Evolutionary conservation across 1,284 basidiomycete species (phyloP).

Genomic region (Vanrija humicola): DNA sequence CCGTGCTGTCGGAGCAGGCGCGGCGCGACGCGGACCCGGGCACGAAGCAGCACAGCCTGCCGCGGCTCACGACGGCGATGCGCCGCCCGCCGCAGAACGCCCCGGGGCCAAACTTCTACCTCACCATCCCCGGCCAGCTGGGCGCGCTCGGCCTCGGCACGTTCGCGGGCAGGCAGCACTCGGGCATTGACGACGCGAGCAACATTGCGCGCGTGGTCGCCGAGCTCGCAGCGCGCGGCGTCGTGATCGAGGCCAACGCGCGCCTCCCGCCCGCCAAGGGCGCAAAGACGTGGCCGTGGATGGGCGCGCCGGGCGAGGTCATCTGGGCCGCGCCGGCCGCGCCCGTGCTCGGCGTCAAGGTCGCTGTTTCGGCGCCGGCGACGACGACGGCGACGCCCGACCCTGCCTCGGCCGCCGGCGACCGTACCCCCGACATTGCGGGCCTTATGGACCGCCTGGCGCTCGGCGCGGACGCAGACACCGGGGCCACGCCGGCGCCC

Average conservation of each 20-base stretch:
- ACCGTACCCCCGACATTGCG: too few relatives aligned
- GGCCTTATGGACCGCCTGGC: too few relatives aligned
- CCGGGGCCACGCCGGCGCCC: too few relatives aligned
- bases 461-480: too few relatives aligned
- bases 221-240: slow-evolving; percentile 64
- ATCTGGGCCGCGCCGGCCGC: slow-evolving; percentile 26
- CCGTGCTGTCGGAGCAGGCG: slow-evolving; percentile 28
- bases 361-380: too few relatives aligned
- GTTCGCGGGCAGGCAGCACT: slow-evolving; percentile 78
- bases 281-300: slow-evolving; percentile 41
- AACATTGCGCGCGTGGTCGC: slow-evolving; percentile 75
- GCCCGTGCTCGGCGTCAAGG: too few relatives aligned
- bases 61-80: slow-evolving; percentile 24
- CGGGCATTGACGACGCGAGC: slow-evolving; percentile 81
- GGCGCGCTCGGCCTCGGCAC: slow-evolving; percentile 44
- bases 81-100: slow-evolving; percentile 8
- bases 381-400: too few relatives aligned
- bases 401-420: too few relatives aligned
- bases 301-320: slow-evolving; percentile 46
- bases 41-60: slow-evolving; percentile 34
- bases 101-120: slow-evolving; percentile 19
- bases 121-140: slow-evolving; percentile 46
- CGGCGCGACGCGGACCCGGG: slow-evolving; percentile 43
- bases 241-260: slow-evolving; percentile 68
- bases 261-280: slow-evolving; percentile 57